Evolutionary conservation across 495 filamentous ascomycete species (phyloP).

Genomic region (Aspergillus panamensis): DNA sequence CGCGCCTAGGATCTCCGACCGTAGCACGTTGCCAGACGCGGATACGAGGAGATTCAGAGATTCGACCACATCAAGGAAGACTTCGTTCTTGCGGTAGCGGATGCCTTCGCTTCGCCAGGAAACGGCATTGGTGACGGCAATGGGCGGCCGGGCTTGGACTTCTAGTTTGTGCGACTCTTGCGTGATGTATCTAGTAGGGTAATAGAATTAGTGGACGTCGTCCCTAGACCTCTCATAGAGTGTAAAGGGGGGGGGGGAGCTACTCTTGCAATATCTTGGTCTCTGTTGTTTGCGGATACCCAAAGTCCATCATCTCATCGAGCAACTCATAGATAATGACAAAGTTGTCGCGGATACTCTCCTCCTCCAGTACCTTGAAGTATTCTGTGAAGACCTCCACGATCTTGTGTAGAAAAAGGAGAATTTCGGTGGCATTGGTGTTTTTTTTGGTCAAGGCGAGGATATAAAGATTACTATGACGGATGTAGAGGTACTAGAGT

Average conservation of each 20-base stretch:
- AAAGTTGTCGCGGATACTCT: slow-evolving; percentile 99
- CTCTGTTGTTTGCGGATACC: slow-evolving; percentile 98
- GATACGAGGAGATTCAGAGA: slow-evolving; percentile 95
- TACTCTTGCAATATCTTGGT: slow-evolving; percentile 97
- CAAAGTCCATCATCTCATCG: slow-evolving; percentile 99
- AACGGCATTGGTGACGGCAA: slow-evolving; percentile 97
- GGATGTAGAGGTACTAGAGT: slow-evolving; percentile 92
- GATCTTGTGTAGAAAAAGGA: slow-evolving; percentile 96
- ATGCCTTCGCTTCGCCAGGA: slow-evolving; percentile 98
- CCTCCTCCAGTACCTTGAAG: slow-evolving; percentile 99
- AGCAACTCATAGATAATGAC: slow-evolving; percentile 98
- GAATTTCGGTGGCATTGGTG: slow-evolving; percentile 96
- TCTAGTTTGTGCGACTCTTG: slow-evolving; percentile 99
- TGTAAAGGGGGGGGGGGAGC: slow-evolving; percentile 10
- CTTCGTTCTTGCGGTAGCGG: slow-evolving; percentile 98
- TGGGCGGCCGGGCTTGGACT: slow-evolving; percentile 97
- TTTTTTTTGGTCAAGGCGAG: slow-evolving; percentile 98
- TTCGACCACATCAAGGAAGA: slow-evolving; percentile 97
- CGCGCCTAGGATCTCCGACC: slow-evolving; percentile 94
- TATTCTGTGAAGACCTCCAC: slow-evolving; percentile 99
- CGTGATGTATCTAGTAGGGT: slow-evolving; percentile 73
- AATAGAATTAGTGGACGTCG: not conserved
- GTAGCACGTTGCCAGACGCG: slow-evolving; percentile 89
- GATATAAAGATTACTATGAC: slow-evolving; percentile 99
- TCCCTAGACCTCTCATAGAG: not conserved